Evolutionary conservation across 805 yeast genomes (phyloP).

Genomic region (Isabelozyma gotoi): DNA sequence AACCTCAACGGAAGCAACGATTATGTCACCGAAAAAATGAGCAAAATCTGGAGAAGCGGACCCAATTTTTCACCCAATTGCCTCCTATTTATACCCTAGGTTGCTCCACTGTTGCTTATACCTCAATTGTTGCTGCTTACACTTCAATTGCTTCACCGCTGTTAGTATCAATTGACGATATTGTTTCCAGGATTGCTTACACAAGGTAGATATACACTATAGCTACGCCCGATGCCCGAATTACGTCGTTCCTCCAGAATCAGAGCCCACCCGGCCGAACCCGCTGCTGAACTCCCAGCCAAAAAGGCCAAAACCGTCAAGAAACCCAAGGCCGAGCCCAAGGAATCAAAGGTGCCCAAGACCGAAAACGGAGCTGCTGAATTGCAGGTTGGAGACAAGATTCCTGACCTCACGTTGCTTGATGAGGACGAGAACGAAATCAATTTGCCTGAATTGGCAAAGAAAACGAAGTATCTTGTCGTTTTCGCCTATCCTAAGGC

Average conservation of each 20-base stretch:
- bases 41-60: too few relatives aligned
- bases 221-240: too few relatives aligned
- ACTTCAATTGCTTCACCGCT: too few relatives aligned
- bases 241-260: slow-evolving; percentile 39
- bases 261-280: slow-evolving; percentile 11
- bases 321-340: neutral
- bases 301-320: slow-evolving; percentile 12
- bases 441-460: slow-evolving; percentile 28
- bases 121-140: too few relatives aligned
- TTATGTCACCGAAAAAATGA: too few relatives aligned
- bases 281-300: slow-evolving; percentile 14
- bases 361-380: slow-evolving; percentile 18
- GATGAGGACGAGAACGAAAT: slow-evolving; percentile 70
- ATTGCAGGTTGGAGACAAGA: slow-evolving; percentile 55
- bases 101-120: too few relatives aligned
- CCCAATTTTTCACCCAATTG: too few relatives aligned
- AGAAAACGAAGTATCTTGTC: slow-evolving; percentile 32
- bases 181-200: too few relatives aligned
- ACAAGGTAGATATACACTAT: too few relatives aligned
- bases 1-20: too few relatives aligned
- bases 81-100: too few relatives aligned
- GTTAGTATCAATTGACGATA: too few relatives aligned
- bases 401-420: slow-evolving; percentile 62
- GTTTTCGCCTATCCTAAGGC: slow-evolving; percentile 84
- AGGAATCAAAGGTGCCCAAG: slow-evolving; percentile 1